Conservation (phyloP, 495 filamentous ascomycete species). For the Lasiosphaeria miniovina region DNA sequence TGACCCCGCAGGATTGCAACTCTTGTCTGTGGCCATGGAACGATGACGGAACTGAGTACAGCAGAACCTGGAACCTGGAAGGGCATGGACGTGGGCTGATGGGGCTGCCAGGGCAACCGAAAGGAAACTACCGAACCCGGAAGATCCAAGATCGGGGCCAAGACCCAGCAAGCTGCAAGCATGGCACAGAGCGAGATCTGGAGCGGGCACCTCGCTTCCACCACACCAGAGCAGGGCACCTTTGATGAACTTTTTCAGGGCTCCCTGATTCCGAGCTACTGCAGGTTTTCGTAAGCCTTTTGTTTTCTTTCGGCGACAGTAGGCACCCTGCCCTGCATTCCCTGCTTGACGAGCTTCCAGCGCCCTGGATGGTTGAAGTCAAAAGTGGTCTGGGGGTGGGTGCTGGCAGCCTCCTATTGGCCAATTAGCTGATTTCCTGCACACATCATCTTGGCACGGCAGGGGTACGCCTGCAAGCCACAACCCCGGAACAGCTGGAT, state of each 20-base stretch:
- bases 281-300: slow-evolving; percentile 1
- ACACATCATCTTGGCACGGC: neutral
- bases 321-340: slow-evolving; percentile 2
- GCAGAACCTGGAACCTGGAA: neutral
- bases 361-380: neutral
- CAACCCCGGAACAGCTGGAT: slow-evolving; percentile 28
- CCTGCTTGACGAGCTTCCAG: slow-evolving; percentile 2
- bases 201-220: neutral
- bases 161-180: neutral
- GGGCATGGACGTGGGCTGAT: no score
- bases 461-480: slow-evolving; percentile 15
- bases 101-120: slow-evolving; percentile 1
- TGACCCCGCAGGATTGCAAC: neutral
- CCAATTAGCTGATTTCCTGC: slow-evolving; percentile 17
- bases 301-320: neutral
- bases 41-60: neutral
- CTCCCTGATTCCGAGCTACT: slow-evolving; percentile 8
- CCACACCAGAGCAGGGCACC: neutral
- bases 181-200: slow-evolving; percentile 9
- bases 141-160: neutral
- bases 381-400: slow-evolving; percentile 3
- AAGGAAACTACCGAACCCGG: slow-evolving; percentile 1
- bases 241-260: neutral
- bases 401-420: slow-evolving; percentile 24
- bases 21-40: neutral